phyloP scores from a whole-genome alignment of 176 grass and related monocot genomes.

The Triticum monococcum region DNA sequence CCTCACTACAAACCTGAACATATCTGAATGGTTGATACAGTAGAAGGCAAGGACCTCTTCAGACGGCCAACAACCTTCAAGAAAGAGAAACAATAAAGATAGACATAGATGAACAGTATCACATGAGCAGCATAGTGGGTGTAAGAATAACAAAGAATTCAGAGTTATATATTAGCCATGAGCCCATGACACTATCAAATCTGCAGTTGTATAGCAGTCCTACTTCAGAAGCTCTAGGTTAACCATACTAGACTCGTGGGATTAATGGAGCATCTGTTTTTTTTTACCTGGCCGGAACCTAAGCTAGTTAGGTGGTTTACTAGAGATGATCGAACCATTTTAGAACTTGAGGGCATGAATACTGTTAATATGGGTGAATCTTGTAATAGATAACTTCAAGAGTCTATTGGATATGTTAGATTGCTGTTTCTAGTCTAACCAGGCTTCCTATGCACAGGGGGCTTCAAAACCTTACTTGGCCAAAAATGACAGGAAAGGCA shows the following conservation, averaged over 20 bases:
- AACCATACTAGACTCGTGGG: background rate
- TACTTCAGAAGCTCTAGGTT: background rate
- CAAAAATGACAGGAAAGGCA: background rate
- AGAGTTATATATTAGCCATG: conserved; percentile 18
- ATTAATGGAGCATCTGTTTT: conserved; percentile 2
- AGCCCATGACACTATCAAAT: background rate
- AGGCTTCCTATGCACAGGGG: background rate
- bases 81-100: background rate
- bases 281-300: background rate
- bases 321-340: background rate
- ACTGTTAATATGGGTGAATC: background rate
- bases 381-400: background rate
- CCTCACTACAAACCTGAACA: conserved; percentile 68
- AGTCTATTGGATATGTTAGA: background rate
- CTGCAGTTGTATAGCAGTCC: background rate
- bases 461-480: background rate
- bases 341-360: background rate
- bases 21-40: conserved; percentile 63
- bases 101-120: background rate
- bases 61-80: conserved; percentile 89
- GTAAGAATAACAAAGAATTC: conserved; percentile 7
- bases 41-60: conserved; percentile 98
- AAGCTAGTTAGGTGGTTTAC: conserved; percentile 6
- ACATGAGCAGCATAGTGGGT: background rate
- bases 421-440: background rate